These are phyloP conservation scores for Neonothopanus nambi DNA, from an alignment of 1,284 basidiomycete species.

Conservation along the genomic window DNA sequence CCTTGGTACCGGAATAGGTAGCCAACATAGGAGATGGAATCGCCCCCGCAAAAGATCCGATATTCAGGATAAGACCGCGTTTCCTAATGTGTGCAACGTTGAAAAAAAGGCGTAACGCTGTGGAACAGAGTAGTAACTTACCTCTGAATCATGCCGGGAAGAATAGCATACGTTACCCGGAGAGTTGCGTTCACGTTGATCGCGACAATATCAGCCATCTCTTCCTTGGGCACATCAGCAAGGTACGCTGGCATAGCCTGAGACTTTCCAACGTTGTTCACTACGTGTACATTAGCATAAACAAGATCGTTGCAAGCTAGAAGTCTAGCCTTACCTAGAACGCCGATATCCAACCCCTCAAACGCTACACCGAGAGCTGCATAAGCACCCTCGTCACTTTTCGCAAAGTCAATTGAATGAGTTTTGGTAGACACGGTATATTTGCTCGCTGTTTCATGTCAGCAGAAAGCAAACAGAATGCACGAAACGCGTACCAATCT, in stretches of 20 bases:
- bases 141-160: conserved; percentile 84
- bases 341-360: conserved; percentile 70
- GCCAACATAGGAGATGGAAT: conserved; percentile 92
- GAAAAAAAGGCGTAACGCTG: conserved; percentile 13
- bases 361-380: conserved; percentile 53
- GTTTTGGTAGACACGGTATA: conserved; percentile 65
- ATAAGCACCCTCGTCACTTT: conserved; percentile 54
- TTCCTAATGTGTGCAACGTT: no score
- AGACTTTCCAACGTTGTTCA: conserved; percentile 96
- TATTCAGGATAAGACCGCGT: conserved; percentile 85
- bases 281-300: conserved; percentile 36
- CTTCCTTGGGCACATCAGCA: conserved; percentile 59
- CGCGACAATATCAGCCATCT: conserved; percentile 66
- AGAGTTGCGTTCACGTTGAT: conserved; percentile 74
- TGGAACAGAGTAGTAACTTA: conserved; percentile 32
- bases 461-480: conserved; percentile 4
- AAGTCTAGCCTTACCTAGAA: conserved; percentile 76
- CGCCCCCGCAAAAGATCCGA: conserved; percentile 91
- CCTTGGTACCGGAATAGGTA: conserved; percentile 92
- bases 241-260: conserved; percentile 76
- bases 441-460: conserved; percentile 36
- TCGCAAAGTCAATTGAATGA: conserved; percentile 83
- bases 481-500: conserved; percentile 66
- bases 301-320: not conserved
- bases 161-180: conserved; percentile 63